Evolutionary conservation across 2,329 filamentous ascomycete genomes (phyloP).

Genomic region (Penicillium corylophilum): DNA sequence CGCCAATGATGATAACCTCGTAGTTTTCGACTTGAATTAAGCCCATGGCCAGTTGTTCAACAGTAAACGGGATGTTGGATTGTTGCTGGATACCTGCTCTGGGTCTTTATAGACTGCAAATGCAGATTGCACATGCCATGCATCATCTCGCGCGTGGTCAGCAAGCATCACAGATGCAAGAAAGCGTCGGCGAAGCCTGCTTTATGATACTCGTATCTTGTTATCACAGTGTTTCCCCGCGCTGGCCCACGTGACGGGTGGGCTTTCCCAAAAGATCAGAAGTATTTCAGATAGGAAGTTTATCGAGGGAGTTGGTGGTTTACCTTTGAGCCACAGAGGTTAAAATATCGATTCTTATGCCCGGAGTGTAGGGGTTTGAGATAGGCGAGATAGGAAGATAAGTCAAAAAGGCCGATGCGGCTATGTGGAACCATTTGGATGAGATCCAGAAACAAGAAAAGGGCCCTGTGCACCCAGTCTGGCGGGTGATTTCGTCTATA

Average conservation of each 20-base stretch:
- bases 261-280: constrained; percentile 2
- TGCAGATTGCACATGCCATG: not conserved
- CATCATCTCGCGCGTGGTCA: not conserved
- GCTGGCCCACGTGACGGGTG: constrained; percentile 4
- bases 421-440: no score
- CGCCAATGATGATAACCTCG: constrained; percentile 50
- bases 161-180: not conserved
- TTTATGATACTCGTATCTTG: not conserved
- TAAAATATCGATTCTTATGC: not conserved
- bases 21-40: constrained; percentile 9
- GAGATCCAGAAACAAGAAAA: no score
- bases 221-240: not conserved
- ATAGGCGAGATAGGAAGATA: not conserved
- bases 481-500: no score
- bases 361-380: not conserved
- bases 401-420: not conserved
- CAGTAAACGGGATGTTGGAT: not conserved
- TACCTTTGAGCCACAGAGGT: not conserved
- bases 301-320: not conserved
- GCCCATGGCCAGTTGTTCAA: constrained; percentile 6
- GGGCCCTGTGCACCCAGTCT: no score
- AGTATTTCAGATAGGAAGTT: not conserved
- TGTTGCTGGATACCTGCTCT: not conserved
- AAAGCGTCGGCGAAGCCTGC: constrained; percentile 9
- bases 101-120: constrained; percentile 8